A percentile compares a stretch with the other conserved stretches of the same genome.
phyloP scores from a whole-genome alignment of 2,329 filamentous ascomycete genomes.

The Pyrenophora tritici-repentis region DNA sequence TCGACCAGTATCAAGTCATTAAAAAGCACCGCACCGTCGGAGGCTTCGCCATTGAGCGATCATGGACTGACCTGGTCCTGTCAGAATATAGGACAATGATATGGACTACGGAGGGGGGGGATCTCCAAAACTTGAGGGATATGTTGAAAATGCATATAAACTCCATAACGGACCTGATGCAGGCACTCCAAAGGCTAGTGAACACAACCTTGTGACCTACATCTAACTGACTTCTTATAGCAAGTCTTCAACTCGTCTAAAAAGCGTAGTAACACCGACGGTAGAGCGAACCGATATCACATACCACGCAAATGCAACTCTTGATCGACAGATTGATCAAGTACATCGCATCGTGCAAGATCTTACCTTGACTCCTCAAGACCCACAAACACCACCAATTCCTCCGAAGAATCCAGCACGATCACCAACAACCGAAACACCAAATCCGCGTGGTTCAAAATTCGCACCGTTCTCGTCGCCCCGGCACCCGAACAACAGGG shows the following conservation, averaged over 20 bases:
- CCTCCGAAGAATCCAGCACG: conserved; percentile 24
- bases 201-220: not conserved
- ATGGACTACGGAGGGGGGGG: conserved; percentile 54
- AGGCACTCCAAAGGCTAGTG: conserved; percentile 50
- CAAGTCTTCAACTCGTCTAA: conserved; percentile 41
- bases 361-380: conserved; percentile 25
- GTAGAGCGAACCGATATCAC: conserved; percentile 42
- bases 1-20: conserved; percentile 53
- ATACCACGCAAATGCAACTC: conserved; percentile 26
- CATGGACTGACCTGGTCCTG: conserved; percentile 52
- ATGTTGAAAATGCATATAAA: conserved; percentile 52
- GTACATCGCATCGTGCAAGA: conserved; percentile 36
- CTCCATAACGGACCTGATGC: conserved; percentile 47
- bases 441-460: not conserved
- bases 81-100: conserved; percentile 50
- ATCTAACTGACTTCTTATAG: conserved; percentile 28
- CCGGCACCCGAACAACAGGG: conserved; percentile 7
- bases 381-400: conserved; percentile 14
- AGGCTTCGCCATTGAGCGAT: conserved; percentile 50
- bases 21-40: conserved; percentile 48
- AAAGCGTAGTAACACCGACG: conserved; percentile 38
- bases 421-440: conserved; percentile 18
- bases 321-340: conserved; percentile 38
- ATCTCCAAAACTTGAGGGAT: conserved; percentile 47
- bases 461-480: not conserved